Base-by-base conservation (phyloP, 2,329 filamentous ascomycete genomes). In the Bimuria novae-zelandiae region DNA sequence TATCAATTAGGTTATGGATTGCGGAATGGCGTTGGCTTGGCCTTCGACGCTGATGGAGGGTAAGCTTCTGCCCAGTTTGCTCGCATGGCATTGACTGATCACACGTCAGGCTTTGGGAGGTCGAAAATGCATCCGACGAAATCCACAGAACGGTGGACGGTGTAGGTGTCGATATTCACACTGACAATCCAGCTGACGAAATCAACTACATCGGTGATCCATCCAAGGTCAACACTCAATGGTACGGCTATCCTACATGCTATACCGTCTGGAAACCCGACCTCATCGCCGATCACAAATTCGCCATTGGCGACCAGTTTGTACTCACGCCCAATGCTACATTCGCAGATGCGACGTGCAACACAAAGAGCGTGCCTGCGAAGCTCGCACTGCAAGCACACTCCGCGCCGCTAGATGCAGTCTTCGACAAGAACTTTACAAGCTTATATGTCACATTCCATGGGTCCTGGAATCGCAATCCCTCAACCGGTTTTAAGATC, bases 101-200 rank as follows among this genome's bases (percentile, higher is more conserved):
- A 74, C 12, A 52, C 42, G 11, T 71, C 63, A 57, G 79, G 77
- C 62, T 72, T 59, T 70, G 67, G 66, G 66, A 57, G n/a, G 83
- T 90, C 10, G 88, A 90, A 70, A 90, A 90, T 68, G 84, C 82
- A 0, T 84, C 83, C 4, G 87, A 90, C 67, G 72, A 87, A 32
- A 76, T 89, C 8, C 73, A 71, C 8, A 80, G 87, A 21, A 73
- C 79, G 45, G 79, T 81, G 10, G 63, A 76, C 30, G 56, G 52
- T 33, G 67, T 78, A 45, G 79, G 79, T 6, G 63, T 77, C 8
- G 85, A 89, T 55, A 80, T 89, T 36, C 84, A 88, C 62, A 68
- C 79, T 40, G 78, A 88, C 59, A 90, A 90, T 64, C 88, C 88
- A 0, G 87, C 79, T n/a, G 88, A 90, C 64, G 85, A 90, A 71